These are phyloP conservation scores for Clarireedia monteithiana DNA, from an alignment of 2,329 filamentous ascomycete species.

Conservation along the genomic window DNA sequence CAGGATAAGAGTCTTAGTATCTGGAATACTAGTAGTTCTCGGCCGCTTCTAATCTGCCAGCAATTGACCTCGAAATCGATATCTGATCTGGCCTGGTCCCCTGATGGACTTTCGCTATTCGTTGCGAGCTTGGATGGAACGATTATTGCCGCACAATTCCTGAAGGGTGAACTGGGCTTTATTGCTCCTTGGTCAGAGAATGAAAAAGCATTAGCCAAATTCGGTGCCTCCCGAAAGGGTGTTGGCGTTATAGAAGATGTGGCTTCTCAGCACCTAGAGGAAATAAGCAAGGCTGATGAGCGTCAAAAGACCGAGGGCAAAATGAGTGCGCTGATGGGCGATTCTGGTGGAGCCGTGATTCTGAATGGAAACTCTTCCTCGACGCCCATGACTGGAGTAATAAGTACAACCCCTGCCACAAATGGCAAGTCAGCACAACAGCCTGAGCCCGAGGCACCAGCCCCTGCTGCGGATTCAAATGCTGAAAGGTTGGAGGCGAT, in stretches of 20 bases:
- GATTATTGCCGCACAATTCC: slow-evolving; percentile 75
- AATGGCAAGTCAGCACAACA: slow-evolving; percentile 22
- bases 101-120: slow-evolving; percentile 81
- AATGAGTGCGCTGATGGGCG: slow-evolving; percentile 98
- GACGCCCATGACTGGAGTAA: slow-evolving; percentile 19
- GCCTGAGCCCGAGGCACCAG: slow-evolving; percentile 32
- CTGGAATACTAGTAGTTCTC: slow-evolving; percentile 94
- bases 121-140: slow-evolving; percentile 84
- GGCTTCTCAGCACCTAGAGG: slow-evolving; percentile 78
- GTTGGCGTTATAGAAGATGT: slow-evolving; percentile 91
- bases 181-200: slow-evolving; percentile 82
- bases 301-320: slow-evolving; percentile 82
- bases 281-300: slow-evolving; percentile 86
- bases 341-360: slow-evolving; percentile 41
- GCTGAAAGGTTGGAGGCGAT: slow-evolving; percentile 57
- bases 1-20: slow-evolving; percentile 95
- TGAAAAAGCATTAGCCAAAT: slow-evolving; percentile 86
- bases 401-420: slow-evolving; percentile 10
- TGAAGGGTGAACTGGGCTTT: slow-evolving; percentile 81
- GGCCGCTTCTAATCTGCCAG: slow-evolving; percentile 83
- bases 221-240: slow-evolving; percentile 77
- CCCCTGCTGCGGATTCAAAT: slow-evolving; percentile 40
- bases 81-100: slow-evolving; percentile 88
- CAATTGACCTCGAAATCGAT: slow-evolving; percentile 87
- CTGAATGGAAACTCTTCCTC: slow-evolving; percentile 25